A percentile compares a stretch with the other conserved stretches of the same genome.
These are phyloP conservation scores for Diophrys sp. DNA, from an alignment of 73 alveolate species.

Conservation along the genomic window DNA sequence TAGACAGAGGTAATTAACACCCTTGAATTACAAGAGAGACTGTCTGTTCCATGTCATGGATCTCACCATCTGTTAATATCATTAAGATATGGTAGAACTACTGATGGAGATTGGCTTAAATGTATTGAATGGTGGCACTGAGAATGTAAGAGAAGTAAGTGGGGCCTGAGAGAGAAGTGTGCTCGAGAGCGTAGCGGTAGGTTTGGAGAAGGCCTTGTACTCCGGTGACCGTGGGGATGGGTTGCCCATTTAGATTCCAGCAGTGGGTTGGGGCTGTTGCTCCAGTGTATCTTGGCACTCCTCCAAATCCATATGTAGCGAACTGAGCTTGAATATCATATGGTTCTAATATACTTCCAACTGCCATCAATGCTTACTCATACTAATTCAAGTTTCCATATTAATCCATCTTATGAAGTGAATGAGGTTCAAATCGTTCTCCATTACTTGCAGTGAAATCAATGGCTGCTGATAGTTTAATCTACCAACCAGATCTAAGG, in stretches of 20 bases:
- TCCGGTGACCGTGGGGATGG: conserved; percentile 75
- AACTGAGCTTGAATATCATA: conserved; percentile 25
- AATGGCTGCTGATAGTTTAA: conserved; percentile 76
- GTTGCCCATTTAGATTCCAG: conserved; percentile 79
- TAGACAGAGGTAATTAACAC: conserved; percentile 75
- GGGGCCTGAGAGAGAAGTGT: conserved; percentile 83
- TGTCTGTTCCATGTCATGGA: conserved; percentile 81
- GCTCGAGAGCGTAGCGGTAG: conserved; percentile 61
- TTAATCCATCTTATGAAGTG: conserved; percentile 27
- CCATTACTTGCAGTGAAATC: conserved; percentile 94
- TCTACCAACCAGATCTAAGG: conserved; percentile 74
- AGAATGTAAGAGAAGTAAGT: conserved; percentile 80
- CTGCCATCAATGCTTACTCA: conserved; percentile 20
- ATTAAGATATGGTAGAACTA: conserved; percentile 58
- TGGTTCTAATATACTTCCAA: conserved; percentile 19
- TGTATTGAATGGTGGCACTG: conserved; percentile 10
- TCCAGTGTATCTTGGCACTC: conserved; percentile 23
- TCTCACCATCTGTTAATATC: conserved; percentile 92
- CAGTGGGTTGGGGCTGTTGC: conserved; percentile 60
- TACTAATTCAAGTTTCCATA: conserved; percentile 28
- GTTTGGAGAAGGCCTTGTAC: conserved; percentile 66
- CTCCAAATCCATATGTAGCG: conserved; percentile 53
- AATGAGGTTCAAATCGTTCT: conserved; percentile 30
- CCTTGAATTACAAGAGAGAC: conserved; percentile 57
- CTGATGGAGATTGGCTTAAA: conserved; percentile 4